Evolutionary conservation across 1,139 yeast genomes (phyloP).

Genomic region (Hyphopichia burtonii): DNA sequence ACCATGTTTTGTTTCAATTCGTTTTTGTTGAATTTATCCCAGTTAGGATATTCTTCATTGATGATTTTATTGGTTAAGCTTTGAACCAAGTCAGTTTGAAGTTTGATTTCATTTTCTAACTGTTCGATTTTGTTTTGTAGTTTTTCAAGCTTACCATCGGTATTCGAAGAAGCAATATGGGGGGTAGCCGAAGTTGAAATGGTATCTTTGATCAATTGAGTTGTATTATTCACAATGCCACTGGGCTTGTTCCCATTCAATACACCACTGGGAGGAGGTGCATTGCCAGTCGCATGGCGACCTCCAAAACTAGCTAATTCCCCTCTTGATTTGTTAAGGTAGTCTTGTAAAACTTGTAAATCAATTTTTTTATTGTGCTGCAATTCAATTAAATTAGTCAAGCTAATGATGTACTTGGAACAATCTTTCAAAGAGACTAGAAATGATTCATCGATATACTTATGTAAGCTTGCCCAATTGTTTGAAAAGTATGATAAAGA

Average conservation of each 20-base stretch:
- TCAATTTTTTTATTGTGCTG: slow-evolving; percentile 92
- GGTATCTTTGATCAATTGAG: slow-evolving; percentile 47
- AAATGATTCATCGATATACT: slow-evolving; percentile 76
- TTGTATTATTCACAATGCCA: slow-evolving; percentile 44
- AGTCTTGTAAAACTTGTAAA: slow-evolving; percentile 80
- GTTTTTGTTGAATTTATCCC: slow-evolving; percentile 75
- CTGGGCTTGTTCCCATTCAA: slow-evolving; percentile 18
- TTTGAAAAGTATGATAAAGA: slow-evolving; percentile 51
- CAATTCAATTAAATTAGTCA: slow-evolving; percentile 73
- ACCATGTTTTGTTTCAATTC: slow-evolving; percentile 74
- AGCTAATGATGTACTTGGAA: slow-evolving; percentile 77
- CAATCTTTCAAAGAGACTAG: slow-evolving; percentile 81
- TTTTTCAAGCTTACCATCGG: slow-evolving; percentile 35
- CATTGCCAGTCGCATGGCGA: slow-evolving; percentile 29
- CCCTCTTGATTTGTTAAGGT: slow-evolving; percentile 63
- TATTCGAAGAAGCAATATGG: slow-evolving; percentile 38
- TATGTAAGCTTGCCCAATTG: slow-evolving; percentile 44
- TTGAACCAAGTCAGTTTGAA: slow-evolving; percentile 48
- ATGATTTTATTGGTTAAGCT: slow-evolving; percentile 70
- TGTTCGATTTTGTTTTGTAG: slow-evolving; percentile 32
- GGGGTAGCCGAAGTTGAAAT: slow-evolving; percentile 45
- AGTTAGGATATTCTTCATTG: slow-evolving; percentile 76
- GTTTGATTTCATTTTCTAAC: slow-evolving; percentile 53
- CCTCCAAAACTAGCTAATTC: slow-evolving; percentile 65
- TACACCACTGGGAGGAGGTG: slow-evolving; percentile 38